Evolutionary conservation across 176 grass and related monocot species (phyloP), one percentile per base, ranked within the genome.

Genomic region (Zoysia japonica): DNA sequence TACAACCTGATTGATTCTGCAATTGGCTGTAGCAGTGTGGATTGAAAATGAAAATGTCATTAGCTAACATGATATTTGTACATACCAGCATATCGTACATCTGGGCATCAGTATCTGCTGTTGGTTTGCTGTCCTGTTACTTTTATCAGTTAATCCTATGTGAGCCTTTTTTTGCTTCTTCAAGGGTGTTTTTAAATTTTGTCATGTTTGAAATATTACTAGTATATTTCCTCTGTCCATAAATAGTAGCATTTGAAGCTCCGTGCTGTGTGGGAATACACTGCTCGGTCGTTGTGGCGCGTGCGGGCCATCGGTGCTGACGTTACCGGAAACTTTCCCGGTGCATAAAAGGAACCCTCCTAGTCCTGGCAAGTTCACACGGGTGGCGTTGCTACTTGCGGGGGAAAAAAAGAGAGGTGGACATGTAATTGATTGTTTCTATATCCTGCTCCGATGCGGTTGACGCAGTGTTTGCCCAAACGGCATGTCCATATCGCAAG

Each of bases 11-110:
- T 63, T 54, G 64, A 69, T 77, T 78, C 44, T 84, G 41, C 60
- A 39, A 28, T 68, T 16, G 56, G 51, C 71, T 78, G 37, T 60
- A 68, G 3, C 81, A 64, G 71, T 47, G 46, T 59, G 66, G 48
- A 67, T 81, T 76, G 74, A 68, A 59, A 41, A 68, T 73, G 75
- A 67, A 78, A 46, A 78, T 53, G 70, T 60, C 52, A 70, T 86
- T 61, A 82, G 73, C 61, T 84, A 85, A 91, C 75, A 39, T 68
- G 56, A 80, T 87, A 80, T 81, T 41, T 91, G 82, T 85, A 77
- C 46, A 87, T 86, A 85, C 11, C 60, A 56, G 59, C 55, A 37
- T 48, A 42, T 72, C 47, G 41, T 15, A 80, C 17, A 74, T 55
- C 20, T 88, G 46, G 55, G 28, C 36, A 2, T 11, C n/a, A 28